phyloP scores from a whole-genome alignment of 1,139 yeast genomes.

The Pichia sp. region DNA sequence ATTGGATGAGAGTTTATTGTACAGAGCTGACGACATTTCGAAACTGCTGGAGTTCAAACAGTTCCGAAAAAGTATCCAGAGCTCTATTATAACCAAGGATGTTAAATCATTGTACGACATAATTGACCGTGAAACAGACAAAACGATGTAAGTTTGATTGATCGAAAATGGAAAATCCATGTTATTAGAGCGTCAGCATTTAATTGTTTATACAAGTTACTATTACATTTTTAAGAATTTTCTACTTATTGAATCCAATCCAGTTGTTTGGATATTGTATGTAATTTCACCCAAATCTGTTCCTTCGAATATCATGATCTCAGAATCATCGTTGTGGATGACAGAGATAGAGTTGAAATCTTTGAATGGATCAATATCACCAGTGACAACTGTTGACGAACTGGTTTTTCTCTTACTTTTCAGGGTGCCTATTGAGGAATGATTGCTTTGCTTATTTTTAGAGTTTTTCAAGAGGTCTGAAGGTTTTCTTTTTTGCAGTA shows the following conservation, averaged over 20 bases:
- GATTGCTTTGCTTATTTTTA: conserved; percentile 16
- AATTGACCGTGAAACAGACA: too few species aligned
- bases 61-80: too few species aligned
- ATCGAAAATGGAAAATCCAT: too few species aligned
- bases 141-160: too few species aligned
- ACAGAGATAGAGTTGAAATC: conserved; percentile 85
- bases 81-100: too few species aligned
- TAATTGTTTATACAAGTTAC: too few species aligned
- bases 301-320: conserved; percentile 41
- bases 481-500: conserved; percentile 38
- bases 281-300: conserved; percentile 56
- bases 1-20: conserved; percentile 42
- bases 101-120: too few species aligned
- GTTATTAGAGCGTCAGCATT: too few species aligned
- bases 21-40: conserved; percentile 41
- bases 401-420: conserved; percentile 33
- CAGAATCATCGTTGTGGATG: conserved; percentile 51
- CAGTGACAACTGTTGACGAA: conserved; percentile 25
- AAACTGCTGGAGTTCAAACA: too few species aligned
- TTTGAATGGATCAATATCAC: conserved; percentile 66
- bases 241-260: conserved; percentile 11
- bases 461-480: conserved; percentile 3
- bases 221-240: conserved; percentile 22
- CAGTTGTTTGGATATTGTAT: conserved; percentile 33
- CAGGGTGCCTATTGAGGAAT: conserved; percentile 23